Conservation (phyloP, 2,329 filamentous ascomycete genomes). For the Fusarium sterilihyphosum region DNA sequence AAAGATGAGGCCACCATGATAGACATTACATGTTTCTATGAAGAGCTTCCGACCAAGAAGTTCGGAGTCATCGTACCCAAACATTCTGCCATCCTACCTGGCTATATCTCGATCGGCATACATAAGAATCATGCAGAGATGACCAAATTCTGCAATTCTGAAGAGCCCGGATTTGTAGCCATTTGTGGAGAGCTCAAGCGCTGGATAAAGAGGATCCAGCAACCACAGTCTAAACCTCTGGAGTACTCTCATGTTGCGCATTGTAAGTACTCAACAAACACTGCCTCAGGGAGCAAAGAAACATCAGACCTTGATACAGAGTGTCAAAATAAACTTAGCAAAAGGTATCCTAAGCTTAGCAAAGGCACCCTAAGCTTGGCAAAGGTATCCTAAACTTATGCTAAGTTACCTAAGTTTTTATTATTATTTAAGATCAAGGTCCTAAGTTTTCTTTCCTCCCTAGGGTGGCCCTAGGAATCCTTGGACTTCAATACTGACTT, state of each 20-base stretch:
- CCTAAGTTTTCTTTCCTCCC: fast-evolving
- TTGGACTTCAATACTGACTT: neutral
- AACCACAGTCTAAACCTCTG: fast-evolving
- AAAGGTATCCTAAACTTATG: neutral
- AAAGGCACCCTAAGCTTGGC: too few relatives aligned
- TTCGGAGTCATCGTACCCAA: constrained; percentile 17
- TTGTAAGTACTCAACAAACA: neutral
- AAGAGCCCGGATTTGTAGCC: constrained; percentile 19
- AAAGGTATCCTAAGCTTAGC: neutral
- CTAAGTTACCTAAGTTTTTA: neutral
- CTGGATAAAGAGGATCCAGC: constrained; percentile 9
- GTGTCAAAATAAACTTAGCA: neutral
- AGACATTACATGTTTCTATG: constrained; percentile 33
- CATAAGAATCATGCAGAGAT: constrained; percentile 17
- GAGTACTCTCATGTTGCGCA: fast-evolving
- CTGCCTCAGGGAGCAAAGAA: neutral
- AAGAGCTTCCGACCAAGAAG: constrained; percentile 23
- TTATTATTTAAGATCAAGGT: neutral
- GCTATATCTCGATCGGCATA: constrained; percentile 8
- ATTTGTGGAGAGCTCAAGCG: constrained; percentile 16
- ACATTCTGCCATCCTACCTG: constrained; percentile 22
- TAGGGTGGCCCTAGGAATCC: neutral
- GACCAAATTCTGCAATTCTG: constrained; percentile 8
- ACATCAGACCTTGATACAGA: neutral
- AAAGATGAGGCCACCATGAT: neutral